Conservation (phyloP, 2,329 filamentous ascomycete species). For the Rosellinia necatrix region DNA sequence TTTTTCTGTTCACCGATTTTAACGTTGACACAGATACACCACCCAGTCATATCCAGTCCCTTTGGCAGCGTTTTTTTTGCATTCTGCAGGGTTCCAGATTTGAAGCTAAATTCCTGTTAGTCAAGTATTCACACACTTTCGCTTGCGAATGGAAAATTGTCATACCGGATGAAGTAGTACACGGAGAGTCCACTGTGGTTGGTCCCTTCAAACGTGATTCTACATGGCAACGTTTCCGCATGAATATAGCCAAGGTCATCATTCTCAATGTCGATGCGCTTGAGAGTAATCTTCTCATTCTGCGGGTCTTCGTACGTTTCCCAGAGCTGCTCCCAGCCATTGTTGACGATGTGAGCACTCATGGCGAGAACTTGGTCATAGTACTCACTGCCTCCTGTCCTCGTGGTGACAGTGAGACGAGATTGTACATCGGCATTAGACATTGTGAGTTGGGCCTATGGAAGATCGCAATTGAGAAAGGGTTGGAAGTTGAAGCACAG, state of each 20-base stretch:
- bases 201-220: neutral
- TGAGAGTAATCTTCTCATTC: neutral
- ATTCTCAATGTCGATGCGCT: neutral
- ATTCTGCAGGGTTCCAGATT: neutral
- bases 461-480: neutral
- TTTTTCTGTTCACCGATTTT: neutral
- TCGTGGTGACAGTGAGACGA: neutral
- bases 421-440: neutral
- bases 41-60: neutral
- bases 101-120: neutral
- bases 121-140: neutral
- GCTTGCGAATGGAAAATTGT: neutral
- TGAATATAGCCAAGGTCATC: neutral
- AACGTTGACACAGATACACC: neutral
- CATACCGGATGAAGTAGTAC: neutral
- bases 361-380: neutral
- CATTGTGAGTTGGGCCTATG: neutral
- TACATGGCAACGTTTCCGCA: neutral
- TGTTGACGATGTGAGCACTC: neutral
- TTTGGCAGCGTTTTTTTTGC: neutral
- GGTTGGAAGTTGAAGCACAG: neutral
- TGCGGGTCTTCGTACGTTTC: neutral
- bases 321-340: neutral
- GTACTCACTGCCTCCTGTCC: neutral
- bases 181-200: neutral